Percentiles rank a stretch among this genome's conserved stretches.
These are phyloP conservation scores for Telfairia occidentalis DNA, from an alignment of 331 rosid genomes.

Conservation along the genomic window DNA sequence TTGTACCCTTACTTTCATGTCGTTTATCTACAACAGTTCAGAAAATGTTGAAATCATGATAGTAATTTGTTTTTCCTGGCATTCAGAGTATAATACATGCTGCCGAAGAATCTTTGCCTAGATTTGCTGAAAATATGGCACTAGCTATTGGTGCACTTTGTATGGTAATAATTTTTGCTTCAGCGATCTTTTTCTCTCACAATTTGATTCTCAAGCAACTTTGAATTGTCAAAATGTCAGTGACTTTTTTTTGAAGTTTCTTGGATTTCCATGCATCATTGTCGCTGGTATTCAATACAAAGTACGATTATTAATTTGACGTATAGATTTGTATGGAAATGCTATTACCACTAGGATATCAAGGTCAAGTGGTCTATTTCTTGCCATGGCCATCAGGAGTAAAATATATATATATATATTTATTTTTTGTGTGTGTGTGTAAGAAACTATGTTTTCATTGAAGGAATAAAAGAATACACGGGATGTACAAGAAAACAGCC, in stretches of 20 bases:
- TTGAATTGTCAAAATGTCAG: neutral
- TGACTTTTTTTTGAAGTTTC: neutral
- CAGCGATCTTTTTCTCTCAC: neutral
- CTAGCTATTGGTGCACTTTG: constrained; percentile 92
- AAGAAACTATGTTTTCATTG: too few species aligned
- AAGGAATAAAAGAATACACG: too few species aligned
- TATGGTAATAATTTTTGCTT: constrained; percentile 43
- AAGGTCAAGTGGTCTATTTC: neutral
- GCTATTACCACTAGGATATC: neutral
- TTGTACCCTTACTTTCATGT: constrained; percentile 6
- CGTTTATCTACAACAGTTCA: constrained; percentile 12
- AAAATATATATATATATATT: too few species aligned
- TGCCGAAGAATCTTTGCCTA: constrained; percentile 70
- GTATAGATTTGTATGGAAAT: neutral
- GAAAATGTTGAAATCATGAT: constrained; percentile 17
- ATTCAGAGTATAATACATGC: constrained; percentile 54
- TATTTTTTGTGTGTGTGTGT: too few species aligned
- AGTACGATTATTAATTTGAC: neutral
- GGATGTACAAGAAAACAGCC: too few species aligned
- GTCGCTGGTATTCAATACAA: neutral
- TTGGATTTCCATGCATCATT: neutral
- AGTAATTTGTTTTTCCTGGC: constrained; percentile 7
- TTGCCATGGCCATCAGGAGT: neutral
- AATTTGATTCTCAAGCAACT: neutral
- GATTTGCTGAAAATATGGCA: constrained; percentile 86